These are phyloP conservation scores for Coniferiporia weirii DNA, from an alignment of 1,284 basidiomycete genomes.

Conservation along the genomic window DNA sequence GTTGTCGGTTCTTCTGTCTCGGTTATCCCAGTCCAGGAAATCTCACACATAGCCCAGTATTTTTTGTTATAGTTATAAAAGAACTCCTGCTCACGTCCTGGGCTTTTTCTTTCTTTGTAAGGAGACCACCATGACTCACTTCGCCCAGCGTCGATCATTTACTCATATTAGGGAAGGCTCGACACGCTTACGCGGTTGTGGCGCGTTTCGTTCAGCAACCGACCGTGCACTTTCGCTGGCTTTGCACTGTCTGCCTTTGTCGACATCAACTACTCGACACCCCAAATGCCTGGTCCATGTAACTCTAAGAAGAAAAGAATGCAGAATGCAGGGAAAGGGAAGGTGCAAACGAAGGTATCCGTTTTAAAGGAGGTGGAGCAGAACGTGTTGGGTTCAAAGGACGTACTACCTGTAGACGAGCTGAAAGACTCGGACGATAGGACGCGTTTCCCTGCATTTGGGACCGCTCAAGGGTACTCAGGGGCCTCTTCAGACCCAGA, in stretches of 20 bases:
- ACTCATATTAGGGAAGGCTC: not conserved
- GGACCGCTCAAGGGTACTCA: not conserved
- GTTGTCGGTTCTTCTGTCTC: too few species aligned
- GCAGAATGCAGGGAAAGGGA: slow-evolving; percentile 31
- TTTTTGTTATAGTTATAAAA: not conserved
- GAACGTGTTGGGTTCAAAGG: not conserved
- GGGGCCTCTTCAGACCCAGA: not conserved
- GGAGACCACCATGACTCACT: too few species aligned
- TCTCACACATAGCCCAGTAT: not conserved
- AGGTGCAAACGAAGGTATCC: slow-evolving; percentile 22
- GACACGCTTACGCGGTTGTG: not conserved
- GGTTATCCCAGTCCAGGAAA: not conserved
- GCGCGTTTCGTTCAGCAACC: not conserved
- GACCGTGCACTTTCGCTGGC: not conserved
- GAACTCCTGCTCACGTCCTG: too few species aligned
- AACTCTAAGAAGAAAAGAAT: slow-evolving; percentile 40
- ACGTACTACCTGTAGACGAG: not conserved
- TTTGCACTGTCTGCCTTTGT: not conserved
- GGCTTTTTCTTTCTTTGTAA: too few species aligned
- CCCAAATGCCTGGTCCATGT: slow-evolving; percentile 42
- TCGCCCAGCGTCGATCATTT: not conserved
- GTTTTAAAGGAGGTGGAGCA: not conserved
- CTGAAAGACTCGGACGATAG: slow-evolving; percentile 11
- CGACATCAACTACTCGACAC: not conserved
- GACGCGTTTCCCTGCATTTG: not conserved